These are phyloP conservation scores for Ocimum tenuiflorum DNA, from an alignment of 257 asterid species.

Conservation along the genomic window DNA sequence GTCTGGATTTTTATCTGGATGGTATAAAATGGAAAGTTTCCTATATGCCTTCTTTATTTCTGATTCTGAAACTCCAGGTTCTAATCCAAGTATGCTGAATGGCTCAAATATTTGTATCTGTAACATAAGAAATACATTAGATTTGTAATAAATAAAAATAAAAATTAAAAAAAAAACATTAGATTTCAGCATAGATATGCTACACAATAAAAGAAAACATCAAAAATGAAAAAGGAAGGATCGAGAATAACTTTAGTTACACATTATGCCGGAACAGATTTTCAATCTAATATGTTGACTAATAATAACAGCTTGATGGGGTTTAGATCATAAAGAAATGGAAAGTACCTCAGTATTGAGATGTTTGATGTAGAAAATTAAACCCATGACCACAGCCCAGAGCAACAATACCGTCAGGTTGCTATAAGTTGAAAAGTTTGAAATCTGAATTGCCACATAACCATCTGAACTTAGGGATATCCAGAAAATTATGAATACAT, in stretches of 20 bases:
- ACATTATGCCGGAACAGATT: neutral
- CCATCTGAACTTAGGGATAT: neutral
- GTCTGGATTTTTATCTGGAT: slow-evolving; percentile 99
- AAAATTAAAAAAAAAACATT: neutral
- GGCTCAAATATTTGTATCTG: slow-evolving; percentile 89
- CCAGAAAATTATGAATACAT: neutral
- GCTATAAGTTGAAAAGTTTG: slow-evolving; percentile 88
- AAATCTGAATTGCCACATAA: slow-evolving; percentile 52
- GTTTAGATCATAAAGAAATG: slow-evolving; percentile 5
- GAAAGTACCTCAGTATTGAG: slow-evolving; percentile 74
- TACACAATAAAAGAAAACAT: slow-evolving; percentile 1
- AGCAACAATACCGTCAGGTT: slow-evolving; percentile 85
- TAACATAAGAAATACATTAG: neutral
- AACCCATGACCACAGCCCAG: slow-evolving; percentile 69
- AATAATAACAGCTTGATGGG: slow-evolving; percentile 9
- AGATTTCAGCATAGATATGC: slow-evolving; percentile 9
- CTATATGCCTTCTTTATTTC: slow-evolving; percentile 98
- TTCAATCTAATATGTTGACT: neutral
- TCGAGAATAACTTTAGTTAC: neutral
- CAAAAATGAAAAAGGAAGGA: neutral
- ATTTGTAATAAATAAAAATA: no score
- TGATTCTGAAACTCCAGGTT: slow-evolving; percentile 79
- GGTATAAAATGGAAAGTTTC: slow-evolving; percentile 90
- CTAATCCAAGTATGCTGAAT: slow-evolving; percentile 90
- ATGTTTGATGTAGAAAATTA: slow-evolving; percentile 70